A percentile compares a stretch with the other conserved stretches of the same genome.
These are phyloP conservation scores for Aureobasidium sp. DNA, from an alignment of 2,329 filamentous ascomycete genomes.

Conservation along the genomic window DNA sequence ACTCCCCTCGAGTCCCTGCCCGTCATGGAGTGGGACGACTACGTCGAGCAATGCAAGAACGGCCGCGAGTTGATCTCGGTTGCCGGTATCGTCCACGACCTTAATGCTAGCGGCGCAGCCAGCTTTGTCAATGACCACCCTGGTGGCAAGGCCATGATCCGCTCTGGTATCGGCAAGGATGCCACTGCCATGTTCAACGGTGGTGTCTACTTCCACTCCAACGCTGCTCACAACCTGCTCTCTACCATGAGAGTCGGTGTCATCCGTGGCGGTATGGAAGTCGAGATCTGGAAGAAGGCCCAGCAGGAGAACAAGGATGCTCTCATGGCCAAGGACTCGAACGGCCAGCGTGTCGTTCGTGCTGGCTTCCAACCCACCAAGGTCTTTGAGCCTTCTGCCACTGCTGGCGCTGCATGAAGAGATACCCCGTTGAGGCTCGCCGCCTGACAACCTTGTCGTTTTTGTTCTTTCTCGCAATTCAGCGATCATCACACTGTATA, in stretches of 20 bases:
- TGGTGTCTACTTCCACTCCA: slow-evolving; percentile 83
- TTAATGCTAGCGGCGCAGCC: slow-evolving; percentile 29
- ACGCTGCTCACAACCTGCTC: slow-evolving; percentile 81
- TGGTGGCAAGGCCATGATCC: slow-evolving; percentile 84
- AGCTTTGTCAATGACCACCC: slow-evolving; percentile 79
- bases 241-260: slow-evolving; percentile 85
- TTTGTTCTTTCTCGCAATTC: slow-evolving; percentile 5
- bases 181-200: slow-evolving; percentile 89
- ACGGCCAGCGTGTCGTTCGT: slow-evolving; percentile 75
- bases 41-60: slow-evolving; percentile 68
- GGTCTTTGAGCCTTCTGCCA: slow-evolving; percentile 69
- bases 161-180: slow-evolving; percentile 75
- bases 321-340: slow-evolving; percentile 70
- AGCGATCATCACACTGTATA: slow-evolving; percentile 10
- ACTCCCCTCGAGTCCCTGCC: slow-evolving; percentile 77
- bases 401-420: slow-evolving; percentile 70
- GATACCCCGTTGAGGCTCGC: slow-evolving; percentile 9
- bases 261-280: slow-evolving; percentile 77
- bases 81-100: slow-evolving; percentile 80
- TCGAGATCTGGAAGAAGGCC: slow-evolving; percentile 87
- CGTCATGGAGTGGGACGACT: slow-evolving; percentile 81
- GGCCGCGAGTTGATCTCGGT: slow-evolving; percentile 71
- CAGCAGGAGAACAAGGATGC: slow-evolving; percentile 80
- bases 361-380: slow-evolving; percentile 82
- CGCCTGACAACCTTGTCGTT: slow-evolving; percentile 5